Conservation (phyloP, 495 filamentous ascomycete genomes). For the Hypoxylon crocopeplum region DNA sequence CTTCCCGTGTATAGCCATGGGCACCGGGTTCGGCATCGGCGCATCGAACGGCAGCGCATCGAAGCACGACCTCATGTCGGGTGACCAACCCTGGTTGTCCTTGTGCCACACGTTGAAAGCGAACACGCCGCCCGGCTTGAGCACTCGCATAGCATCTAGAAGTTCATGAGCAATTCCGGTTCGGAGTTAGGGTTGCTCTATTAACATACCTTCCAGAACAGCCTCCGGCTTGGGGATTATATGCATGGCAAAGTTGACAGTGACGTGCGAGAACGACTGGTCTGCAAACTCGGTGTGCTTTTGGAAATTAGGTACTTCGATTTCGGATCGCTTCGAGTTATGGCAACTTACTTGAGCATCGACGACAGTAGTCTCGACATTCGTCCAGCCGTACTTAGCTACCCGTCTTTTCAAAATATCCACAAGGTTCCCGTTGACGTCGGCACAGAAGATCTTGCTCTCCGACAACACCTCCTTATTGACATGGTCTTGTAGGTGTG, state of each 20-base stretch:
- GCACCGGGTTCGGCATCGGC: slow-evolving; percentile 35
- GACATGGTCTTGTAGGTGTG: slow-evolving; percentile 39
- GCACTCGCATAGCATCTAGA: slow-evolving; percentile 46
- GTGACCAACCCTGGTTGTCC: slow-evolving; percentile 34
- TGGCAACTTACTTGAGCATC: slow-evolving; percentile 46
- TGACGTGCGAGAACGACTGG: slow-evolving; percentile 47
- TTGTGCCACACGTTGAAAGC: slow-evolving; percentile 50
- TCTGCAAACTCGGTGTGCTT: slow-evolving; percentile 43
- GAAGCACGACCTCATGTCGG: slow-evolving; percentile 44
- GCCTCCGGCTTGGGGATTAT: slow-evolving; percentile 49
- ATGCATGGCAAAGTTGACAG: slow-evolving; percentile 52
- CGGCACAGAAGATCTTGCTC: slow-evolving; percentile 50
- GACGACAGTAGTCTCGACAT: slow-evolving; percentile 39
- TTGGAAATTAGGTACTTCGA: slow-evolving; percentile 2
- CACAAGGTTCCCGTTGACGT: slow-evolving; percentile 43
- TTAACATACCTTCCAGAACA: slow-evolving; percentile 45
- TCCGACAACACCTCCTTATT: slow-evolving; percentile 37
- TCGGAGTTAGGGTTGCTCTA: neutral
- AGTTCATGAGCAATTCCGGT: slow-evolving; percentile 4
- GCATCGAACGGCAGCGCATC: slow-evolving; percentile 48
- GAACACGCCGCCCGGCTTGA: slow-evolving; percentile 48
- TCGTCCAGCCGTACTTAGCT: slow-evolving; percentile 41
- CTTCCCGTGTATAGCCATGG: slow-evolving; percentile 43
- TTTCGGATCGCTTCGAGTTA: neutral
- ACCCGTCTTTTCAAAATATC: slow-evolving; percentile 39